These are phyloP conservation scores for Noccaea caerulescens DNA, from an alignment of 345 rosid species.

Conservation along the genomic window DNA sequence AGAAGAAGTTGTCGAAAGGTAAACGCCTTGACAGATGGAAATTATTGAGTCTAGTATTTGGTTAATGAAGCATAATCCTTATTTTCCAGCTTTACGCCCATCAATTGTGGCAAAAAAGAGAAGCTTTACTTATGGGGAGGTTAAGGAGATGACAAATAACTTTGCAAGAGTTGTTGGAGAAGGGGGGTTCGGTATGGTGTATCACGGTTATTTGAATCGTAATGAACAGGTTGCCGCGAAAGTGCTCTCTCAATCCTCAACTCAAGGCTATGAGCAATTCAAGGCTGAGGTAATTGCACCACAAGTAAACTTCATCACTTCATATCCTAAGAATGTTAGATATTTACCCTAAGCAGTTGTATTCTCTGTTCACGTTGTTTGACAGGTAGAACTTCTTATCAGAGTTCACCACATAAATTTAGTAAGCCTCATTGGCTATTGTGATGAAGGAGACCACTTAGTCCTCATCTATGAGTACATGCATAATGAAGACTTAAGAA, in stretches of 20 bases:
- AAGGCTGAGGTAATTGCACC: slow-evolving; percentile 37
- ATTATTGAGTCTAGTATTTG: not conserved
- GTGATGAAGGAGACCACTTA: not conserved
- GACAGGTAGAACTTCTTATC: not conserved
- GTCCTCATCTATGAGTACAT: not conserved
- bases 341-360: not conserved
- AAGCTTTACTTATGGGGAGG: slow-evolving; percentile 24
- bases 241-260: slow-evolving; percentile 36
- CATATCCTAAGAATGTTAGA: not conserved
- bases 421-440: not conserved
- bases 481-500: not conserved
- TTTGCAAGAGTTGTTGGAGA: slow-evolving; percentile 47
- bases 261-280: slow-evolving; percentile 42
- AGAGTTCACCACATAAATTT: slow-evolving; percentile 5
- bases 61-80: not conserved
- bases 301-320: not conserved
- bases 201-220: slow-evolving; percentile 40
- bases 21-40: not conserved
- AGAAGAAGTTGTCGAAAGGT: not conserved
- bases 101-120: not conserved
- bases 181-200: slow-evolving; percentile 61
- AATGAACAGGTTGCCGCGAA: slow-evolving; percentile 39
- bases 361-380: not conserved
- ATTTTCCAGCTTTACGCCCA: not conserved
- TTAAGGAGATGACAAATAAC: slow-evolving; percentile 46